A percentile compares a stretch with the other conserved stretches of the same genome.
These are phyloP conservation scores for Elymus sibiricus DNA, from an alignment of 176 grass and related monocot genomes.

Conservation along the genomic window DNA sequence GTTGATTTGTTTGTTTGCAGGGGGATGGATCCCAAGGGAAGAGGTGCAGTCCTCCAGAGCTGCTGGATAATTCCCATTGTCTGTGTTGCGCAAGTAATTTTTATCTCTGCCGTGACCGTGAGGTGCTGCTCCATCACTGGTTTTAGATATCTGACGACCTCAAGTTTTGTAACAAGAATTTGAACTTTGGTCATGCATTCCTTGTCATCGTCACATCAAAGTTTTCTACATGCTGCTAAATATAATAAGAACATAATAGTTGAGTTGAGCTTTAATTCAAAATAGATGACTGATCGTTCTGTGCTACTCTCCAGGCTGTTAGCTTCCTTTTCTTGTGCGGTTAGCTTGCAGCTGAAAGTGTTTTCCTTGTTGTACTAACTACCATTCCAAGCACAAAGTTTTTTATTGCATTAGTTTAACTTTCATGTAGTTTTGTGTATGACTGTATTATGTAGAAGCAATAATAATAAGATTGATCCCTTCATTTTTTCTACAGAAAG, in stretches of 20 bases:
- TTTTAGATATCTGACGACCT: too few species aligned
- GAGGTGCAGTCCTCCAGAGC: too few species aligned
- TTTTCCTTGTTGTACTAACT: background rate
- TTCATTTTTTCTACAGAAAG: constrained; percentile 40
- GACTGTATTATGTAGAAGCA: background rate
- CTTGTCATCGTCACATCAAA: constrained; percentile 6
- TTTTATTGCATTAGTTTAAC: background rate
- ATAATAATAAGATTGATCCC: constrained; percentile 2
- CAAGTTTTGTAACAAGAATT: background rate
- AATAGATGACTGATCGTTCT: constrained; percentile 7
- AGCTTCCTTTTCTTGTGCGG: background rate
- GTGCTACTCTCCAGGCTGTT: background rate
- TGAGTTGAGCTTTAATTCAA: background rate
- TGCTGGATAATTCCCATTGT: too few species aligned
- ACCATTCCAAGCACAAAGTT: background rate
- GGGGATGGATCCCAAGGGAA: too few species aligned
- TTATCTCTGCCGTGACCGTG: too few species aligned
- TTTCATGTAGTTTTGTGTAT: background rate
- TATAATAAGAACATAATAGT: background rate
- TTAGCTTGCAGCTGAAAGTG: background rate
- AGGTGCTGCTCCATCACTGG: background rate
- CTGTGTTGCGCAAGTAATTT: too few species aligned
- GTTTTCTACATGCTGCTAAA: constrained; percentile 12
- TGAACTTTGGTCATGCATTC: constrained; percentile 13
- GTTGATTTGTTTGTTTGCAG: too few species aligned